Percentiles rank a stretch among this genome's conserved stretches.
These are phyloP conservation scores for Lasiodiplodia citricola DNA, from an alignment of 2,329 filamentous ascomycete genomes.

Conservation along the genomic window DNA sequence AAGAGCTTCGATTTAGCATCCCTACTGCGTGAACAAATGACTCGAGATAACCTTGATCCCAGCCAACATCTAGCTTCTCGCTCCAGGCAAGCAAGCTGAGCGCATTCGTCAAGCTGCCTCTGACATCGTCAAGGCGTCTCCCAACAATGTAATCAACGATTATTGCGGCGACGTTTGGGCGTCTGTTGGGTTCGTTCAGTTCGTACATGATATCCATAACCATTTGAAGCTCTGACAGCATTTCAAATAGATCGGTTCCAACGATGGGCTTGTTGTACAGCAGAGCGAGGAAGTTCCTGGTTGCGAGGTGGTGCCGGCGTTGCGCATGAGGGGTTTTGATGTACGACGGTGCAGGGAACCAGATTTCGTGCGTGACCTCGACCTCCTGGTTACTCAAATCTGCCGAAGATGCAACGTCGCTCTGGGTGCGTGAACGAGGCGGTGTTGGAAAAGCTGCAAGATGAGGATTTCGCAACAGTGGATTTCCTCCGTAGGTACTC, in stretches of 20 bases:
- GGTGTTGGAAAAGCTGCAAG: slow-evolving; percentile 13
- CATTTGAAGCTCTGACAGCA: slow-evolving; percentile 65
- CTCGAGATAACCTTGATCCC: slow-evolving; percentile 72
- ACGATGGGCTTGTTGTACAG: slow-evolving; percentile 69
- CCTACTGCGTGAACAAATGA: slow-evolving; percentile 71
- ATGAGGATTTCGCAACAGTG: slow-evolving; percentile 1
- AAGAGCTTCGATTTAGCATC: slow-evolving; percentile 53
- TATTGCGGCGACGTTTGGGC: slow-evolving; percentile 59
- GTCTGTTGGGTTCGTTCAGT: slow-evolving; percentile 46
- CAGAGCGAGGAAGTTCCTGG: slow-evolving; percentile 71
- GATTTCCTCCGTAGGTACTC: slow-evolving; percentile 1
- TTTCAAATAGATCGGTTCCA: slow-evolving; percentile 67
- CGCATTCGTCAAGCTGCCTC: slow-evolving; percentile 64
- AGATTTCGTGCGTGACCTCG: slow-evolving; percentile 57
- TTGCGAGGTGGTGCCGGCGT: slow-evolving; percentile 67
- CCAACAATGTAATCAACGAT: slow-evolving; percentile 66
- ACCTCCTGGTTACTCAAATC: slow-evolving; percentile 25
- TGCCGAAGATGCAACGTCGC: slow-evolving; percentile 26
- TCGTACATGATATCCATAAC: slow-evolving; percentile 63
- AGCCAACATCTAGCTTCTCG: slow-evolving; percentile 65
- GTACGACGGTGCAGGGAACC: slow-evolving; percentile 63
- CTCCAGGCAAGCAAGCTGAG: slow-evolving; percentile 69
- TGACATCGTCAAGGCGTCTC: slow-evolving; percentile 67
- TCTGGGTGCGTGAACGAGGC: slow-evolving; percentile 23
- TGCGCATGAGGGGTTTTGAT: slow-evolving; percentile 53